phyloP scores from a whole-genome alignment of 75 land plant species.

The Chamaecyparis obtusa region DNA sequence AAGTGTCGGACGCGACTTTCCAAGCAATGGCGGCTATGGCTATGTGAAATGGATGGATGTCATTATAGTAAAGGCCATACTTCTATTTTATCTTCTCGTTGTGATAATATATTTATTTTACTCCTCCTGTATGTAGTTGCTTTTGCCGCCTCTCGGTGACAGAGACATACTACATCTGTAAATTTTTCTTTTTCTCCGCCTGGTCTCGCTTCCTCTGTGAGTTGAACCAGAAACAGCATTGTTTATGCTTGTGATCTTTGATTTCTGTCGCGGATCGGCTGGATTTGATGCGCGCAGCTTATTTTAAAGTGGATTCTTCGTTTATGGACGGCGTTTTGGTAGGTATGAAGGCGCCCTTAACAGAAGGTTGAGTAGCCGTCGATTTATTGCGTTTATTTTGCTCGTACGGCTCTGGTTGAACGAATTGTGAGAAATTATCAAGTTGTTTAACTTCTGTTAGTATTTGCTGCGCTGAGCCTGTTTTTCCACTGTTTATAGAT shows the following conservation, averaged over 20 bases:
- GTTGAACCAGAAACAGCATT: neutral
- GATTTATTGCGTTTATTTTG: neutral
- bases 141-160: conserved; percentile 2
- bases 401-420: neutral
- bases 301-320: neutral
- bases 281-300: neutral
- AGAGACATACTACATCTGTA: neutral
- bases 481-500: neutral
- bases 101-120: neutral
- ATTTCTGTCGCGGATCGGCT: neutral
- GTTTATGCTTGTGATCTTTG: neutral
- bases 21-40: conserved; percentile 13
- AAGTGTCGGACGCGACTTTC: conserved; percentile 13
- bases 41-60: conserved; percentile 14
- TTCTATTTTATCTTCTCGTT: neutral
- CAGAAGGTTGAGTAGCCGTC: neutral
- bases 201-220: neutral
- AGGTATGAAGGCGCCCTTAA: neutral
- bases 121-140: neutral
- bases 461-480: neutral
- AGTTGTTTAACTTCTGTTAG: neutral
- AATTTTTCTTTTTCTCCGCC: neutral
- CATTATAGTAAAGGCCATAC: neutral
- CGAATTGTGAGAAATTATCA: neutral
- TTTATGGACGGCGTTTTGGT: conserved; percentile 1